A percentile compares a stretch with the other conserved stretches of the same genome.
These are phyloP conservation scores for Phytophthora litchii DNA, from an alignment of 352 stramenopile species.

Conservation along the genomic window DNA sequence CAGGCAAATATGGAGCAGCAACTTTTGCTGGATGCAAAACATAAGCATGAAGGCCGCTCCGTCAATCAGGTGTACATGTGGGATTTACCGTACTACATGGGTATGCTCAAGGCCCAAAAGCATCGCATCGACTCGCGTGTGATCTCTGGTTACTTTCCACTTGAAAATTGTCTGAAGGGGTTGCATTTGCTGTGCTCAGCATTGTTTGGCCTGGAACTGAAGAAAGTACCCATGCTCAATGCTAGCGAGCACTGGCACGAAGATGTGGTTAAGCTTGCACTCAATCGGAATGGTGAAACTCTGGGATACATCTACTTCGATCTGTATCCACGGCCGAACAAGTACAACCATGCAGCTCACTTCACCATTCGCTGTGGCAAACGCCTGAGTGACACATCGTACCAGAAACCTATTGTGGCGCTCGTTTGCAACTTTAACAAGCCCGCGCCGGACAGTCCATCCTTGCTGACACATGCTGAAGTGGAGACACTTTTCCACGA, in stretches of 20 bases:
- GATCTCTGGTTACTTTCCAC: conserved; percentile 89
- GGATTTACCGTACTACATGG: conserved; percentile 96
- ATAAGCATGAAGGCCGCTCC: conserved; percentile 51
- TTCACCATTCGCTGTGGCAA: conserved; percentile 97
- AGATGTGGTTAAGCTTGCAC: conserved; percentile 89
- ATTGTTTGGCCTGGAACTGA: conserved; percentile 93
- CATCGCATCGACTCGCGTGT: conserved; percentile 82
- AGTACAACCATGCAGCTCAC: conserved; percentile 91
- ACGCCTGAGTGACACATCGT: conserved; percentile 48
- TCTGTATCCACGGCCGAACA: conserved; percentile 89
- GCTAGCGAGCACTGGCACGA: conserved; percentile 90
- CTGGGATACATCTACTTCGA: conserved; percentile 96
- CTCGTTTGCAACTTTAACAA: conserved; percentile 93
- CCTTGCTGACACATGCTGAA: conserved; percentile 90
- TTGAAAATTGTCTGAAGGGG: conserved; percentile 92
- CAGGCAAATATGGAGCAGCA: conserved; percentile 65
- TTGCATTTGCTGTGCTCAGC: conserved; percentile 87
- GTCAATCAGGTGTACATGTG: conserved; percentile 86
- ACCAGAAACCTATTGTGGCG: conserved; percentile 95
- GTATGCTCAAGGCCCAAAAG: conserved; percentile 78
- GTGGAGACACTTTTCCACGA: conserved; percentile 99
- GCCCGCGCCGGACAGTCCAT: conserved; percentile 68
- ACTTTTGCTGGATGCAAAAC: conserved; percentile 68
- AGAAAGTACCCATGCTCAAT: conserved; percentile 71
- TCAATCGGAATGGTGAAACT: conserved; percentile 64